Evolutionary conservation across 345 rosid species (phyloP), one percentile per base, ranked within the genome.

Genomic region (Chamaenerion angustifolium): DNA sequence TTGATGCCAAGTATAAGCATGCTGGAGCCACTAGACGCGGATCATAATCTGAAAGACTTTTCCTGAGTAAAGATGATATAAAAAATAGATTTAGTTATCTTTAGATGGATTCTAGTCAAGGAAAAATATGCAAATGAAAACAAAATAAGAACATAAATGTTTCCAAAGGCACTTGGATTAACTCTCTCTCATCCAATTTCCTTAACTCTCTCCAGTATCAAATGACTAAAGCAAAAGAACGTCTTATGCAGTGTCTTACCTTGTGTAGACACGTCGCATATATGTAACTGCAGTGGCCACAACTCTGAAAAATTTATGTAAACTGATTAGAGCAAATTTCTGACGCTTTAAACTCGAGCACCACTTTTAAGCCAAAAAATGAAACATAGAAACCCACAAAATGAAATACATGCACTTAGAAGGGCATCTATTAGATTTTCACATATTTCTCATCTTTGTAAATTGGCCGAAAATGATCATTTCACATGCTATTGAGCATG

Each of bases 1-100:
- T 92, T 27, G 96, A 78, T 45, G 98, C 98, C 78, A 92, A 71
- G 66, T 87, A 92, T 72, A 92, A 77, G 78, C 98, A 92, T 45
- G 87, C 71, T 10, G 98, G 96, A 64, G 95, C 93, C 44, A 87
- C 96, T 61, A 84, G 87, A 12, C 92, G 75, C 18, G 98, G 98
- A 70, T 92, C 98, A 55, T 81, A 87, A 51, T 87, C 95, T 13
- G 83, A 69, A 83, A 92, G 72, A 56, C 93, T 81, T 79, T 74
- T 92, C 62, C 98, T 92, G 79, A 23, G 37, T 31, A 1, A 61
- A 72, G 44, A 11, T 27, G 45, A 62, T 43, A 46, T n/a, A 42
- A 7, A 57, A 58, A 43, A 47, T 17, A 55, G 44, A 51, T 9
- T 44, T 49, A 56, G 25, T 21, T 21, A 21, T 21, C 25, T 21